These are phyloP conservation scores for Saksenaea vasiformis DNA, from an alignment of 371 early-diverging fungal genomes.

Conservation along the genomic window DNA sequence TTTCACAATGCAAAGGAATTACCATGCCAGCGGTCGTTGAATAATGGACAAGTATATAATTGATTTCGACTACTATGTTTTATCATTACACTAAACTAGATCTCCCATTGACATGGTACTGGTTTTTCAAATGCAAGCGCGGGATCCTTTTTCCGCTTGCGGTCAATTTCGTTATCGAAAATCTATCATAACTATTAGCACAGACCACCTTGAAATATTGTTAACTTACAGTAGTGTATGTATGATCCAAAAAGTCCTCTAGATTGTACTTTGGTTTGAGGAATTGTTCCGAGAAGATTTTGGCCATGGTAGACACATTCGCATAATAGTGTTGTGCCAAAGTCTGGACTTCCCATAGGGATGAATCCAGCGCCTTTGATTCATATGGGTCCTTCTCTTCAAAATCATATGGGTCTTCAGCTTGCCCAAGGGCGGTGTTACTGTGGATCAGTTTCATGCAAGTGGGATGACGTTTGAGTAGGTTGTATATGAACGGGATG, in stretches of 20 bases:
- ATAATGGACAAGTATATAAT: too few species aligned
- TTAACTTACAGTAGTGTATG: conserved; percentile 71
- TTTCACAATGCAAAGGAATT: too few species aligned
- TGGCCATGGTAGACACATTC: conserved; percentile 81
- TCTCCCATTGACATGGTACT: conserved; percentile 31
- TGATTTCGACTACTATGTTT: too few species aligned
- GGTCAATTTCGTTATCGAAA: conserved; percentile 68
- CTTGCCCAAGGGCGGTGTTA: conserved; percentile 31
- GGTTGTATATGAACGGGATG: conserved; percentile 88
- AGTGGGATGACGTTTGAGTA: conserved; percentile 87
- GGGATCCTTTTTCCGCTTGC: conserved; percentile 70
- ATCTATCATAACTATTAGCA: conserved; percentile 37
- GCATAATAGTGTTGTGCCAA: conserved; percentile 84
- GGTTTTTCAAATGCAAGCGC: conserved; percentile 71
- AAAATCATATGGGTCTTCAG: conserved; percentile 71
- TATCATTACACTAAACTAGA: conserved; percentile 26
- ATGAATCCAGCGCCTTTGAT: conserved; percentile 81
- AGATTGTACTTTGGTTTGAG: conserved; percentile 81
- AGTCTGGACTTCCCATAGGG: conserved; percentile 90
- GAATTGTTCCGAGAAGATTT: conserved; percentile 85
- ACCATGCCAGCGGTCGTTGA: too few species aligned
- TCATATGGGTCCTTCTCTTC: conserved; percentile 75
- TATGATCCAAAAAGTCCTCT: conserved; percentile 94
- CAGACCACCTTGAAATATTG: not conserved
- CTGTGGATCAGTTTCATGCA: conserved; percentile 88